phyloP scores from a whole-genome alignment of 2,329 filamentous ascomycete species.

The Aspergillus candidus region DNA sequence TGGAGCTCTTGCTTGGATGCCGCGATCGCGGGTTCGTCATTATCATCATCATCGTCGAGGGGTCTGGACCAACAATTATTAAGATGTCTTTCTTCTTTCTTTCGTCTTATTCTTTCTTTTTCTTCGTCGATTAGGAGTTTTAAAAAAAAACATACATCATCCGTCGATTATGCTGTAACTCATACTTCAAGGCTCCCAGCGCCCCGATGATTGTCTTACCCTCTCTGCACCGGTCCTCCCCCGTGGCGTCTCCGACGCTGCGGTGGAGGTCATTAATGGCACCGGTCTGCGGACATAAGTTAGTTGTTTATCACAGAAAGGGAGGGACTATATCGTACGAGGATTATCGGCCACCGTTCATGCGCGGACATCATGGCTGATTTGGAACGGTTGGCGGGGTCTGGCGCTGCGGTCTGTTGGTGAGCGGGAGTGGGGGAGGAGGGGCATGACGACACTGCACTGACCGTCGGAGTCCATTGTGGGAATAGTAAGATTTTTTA shows the following conservation, averaged over 20 bases:
- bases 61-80: constrained; percentile 45
- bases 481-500: background rate
- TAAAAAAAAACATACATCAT: constrained; percentile 55
- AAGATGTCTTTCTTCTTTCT: too few species aligned
- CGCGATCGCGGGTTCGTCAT: constrained; percentile 55
- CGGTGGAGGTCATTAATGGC: constrained; percentile 93
- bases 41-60: constrained; percentile 66
- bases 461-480: constrained; percentile 68
- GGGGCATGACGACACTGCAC: constrained; percentile 35
- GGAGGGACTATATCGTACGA: constrained; percentile 52
- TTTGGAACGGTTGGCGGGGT: constrained; percentile 72
- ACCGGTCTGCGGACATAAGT: constrained; percentile 57
- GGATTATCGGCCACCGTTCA: constrained; percentile 87
- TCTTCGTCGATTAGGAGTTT: background rate
- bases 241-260: constrained; percentile 42
- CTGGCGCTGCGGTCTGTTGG: constrained; percentile 54
- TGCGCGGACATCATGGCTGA: constrained; percentile 82
- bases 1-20: constrained; percentile 82
- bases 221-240: constrained; percentile 60
- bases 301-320: constrained; percentile 3
- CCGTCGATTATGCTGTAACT: constrained; percentile 80
- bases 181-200: constrained; percentile 82
- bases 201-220: constrained; percentile 80
- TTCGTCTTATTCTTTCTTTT: too few species aligned
- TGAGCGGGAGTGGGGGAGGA: background rate